A percentile compares a stretch with the other conserved stretches of the same genome.
Evolutionary conservation across 345 rosid species (phyloP).

Genomic region (Dipteronia sinensis): DNA sequence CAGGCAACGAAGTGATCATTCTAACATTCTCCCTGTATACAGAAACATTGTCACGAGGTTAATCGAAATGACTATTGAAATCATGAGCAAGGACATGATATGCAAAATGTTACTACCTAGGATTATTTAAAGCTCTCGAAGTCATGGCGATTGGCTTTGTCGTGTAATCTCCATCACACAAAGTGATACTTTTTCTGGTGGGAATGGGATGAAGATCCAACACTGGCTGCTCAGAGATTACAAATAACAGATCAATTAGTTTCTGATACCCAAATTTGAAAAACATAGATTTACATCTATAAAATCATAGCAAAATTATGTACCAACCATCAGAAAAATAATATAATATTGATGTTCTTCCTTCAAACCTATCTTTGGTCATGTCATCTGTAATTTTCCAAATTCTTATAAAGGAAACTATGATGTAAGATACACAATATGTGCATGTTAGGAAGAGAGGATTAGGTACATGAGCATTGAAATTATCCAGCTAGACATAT

Average conservation of each 20-base stretch:
- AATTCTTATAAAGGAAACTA: neutral
- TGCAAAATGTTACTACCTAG: slow-evolving; percentile 47
- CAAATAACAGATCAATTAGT: slow-evolving; percentile 20
- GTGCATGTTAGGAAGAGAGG: neutral
- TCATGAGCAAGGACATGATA: neutral
- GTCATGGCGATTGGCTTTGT: slow-evolving; percentile 38
- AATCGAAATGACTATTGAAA: neutral
- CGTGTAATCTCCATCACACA: slow-evolving; percentile 51
- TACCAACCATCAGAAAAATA: neutral
- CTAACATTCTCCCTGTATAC: slow-evolving; percentile 66
- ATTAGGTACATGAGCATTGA: neutral
- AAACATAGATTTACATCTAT: neutral
- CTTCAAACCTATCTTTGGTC: neutral
- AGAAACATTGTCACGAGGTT: slow-evolving; percentile 12
- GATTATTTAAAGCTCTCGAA: slow-evolving; percentile 48
- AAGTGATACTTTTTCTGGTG: slow-evolving; percentile 41
- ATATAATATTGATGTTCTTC: neutral
- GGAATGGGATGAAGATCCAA: slow-evolving; percentile 60
- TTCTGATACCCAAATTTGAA: slow-evolving; percentile 1
- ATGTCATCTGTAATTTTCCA: neutral
- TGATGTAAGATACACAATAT: no score
- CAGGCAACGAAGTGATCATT: slow-evolving; percentile 78
- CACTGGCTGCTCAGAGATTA: slow-evolving; percentile 55
- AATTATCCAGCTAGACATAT: neutral
- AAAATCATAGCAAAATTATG: neutral